These are phyloP conservation scores for Leishmania lainsoni DNA, from an alignment of 208 protist species.

Conservation along the genomic window DNA sequence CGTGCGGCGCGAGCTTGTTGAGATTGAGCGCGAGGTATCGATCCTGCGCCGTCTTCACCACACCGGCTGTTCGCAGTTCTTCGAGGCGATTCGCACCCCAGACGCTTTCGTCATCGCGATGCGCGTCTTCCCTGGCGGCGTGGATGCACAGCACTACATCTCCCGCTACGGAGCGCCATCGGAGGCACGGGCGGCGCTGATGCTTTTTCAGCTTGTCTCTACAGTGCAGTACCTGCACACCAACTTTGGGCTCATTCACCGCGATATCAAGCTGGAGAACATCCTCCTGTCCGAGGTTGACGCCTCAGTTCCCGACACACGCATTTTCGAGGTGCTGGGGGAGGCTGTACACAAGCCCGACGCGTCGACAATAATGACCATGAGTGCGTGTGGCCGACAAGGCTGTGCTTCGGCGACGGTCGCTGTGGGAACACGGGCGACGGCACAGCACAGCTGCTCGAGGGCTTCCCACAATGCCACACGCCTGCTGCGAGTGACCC, in stretches of 20 bases:
- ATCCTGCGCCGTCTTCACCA: slow-evolving; percentile 70
- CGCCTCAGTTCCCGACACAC: slow-evolving; percentile 19
- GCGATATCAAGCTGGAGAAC: slow-evolving; percentile 89
- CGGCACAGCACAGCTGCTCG: slow-evolving; percentile 6
- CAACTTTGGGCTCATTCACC: slow-evolving; percentile 69
- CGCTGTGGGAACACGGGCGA: background rate
- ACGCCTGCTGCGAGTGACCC: slow-evolving; percentile 60
- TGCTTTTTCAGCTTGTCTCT: slow-evolving; percentile 76
- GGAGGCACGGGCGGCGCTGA: slow-evolving; percentile 57
- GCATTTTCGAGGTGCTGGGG: slow-evolving; percentile 53
- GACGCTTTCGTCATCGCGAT: slow-evolving; percentile 84
- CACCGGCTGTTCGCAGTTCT: slow-evolving; percentile 70
- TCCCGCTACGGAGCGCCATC: slow-evolving; percentile 58
- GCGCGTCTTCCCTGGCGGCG: slow-evolving; percentile 61
- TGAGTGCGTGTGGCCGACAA: background rate
- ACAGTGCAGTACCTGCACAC: slow-evolving; percentile 77
- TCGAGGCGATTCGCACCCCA: slow-evolving; percentile 73
- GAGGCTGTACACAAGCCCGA: slow-evolving; percentile 29
- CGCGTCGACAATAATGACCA: background rate
- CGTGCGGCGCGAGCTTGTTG: slow-evolving; percentile 45
- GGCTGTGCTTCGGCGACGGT: background rate
- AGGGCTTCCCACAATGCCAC: slow-evolving; percentile 18
- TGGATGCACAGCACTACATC: slow-evolving; percentile 73
- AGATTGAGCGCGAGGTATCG: slow-evolving; percentile 78
- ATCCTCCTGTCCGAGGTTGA: slow-evolving; percentile 62